Evolutionary conservation across 2,329 filamentous ascomycete genomes (phyloP), one percentile per base, ranked within the genome.

Genomic region (Zymoseptoria pseudotritici): DNA sequence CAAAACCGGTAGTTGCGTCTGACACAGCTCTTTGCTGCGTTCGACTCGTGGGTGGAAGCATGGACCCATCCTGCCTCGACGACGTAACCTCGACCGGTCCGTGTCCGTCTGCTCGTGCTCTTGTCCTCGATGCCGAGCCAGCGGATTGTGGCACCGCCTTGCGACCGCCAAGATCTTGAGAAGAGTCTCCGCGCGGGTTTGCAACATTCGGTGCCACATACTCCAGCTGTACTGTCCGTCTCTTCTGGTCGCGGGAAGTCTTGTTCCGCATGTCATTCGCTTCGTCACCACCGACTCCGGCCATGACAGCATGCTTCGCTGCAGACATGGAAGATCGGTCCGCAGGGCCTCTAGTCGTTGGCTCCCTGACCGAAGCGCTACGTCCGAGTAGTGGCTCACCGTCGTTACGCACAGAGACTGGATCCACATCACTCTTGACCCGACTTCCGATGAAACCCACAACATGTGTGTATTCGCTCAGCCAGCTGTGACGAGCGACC

Each of bases 391-490:
- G 75, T 0, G 86, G 83, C 1, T 79, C 77, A 17, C 13, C 13
- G 61, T 93, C 83, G 31, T 62, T 58, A n/a, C 68, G 68, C 57
- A 67, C 64, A 26, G 46, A 21, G 66, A 91, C 86, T 67, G 95
- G 92, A 68, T 97, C 92, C 55, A 84, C 86, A 10, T 90, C 86
- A 56, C 89, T 90, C 8, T 93, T 97, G 4, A 91, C 96, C 71
- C 88, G 93, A 76, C 94, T 97, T 21, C 94, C 97, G 71, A 99
- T 97, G 73, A 97, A 92, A 70, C 92, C 90, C 54, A 99, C 93
- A 54, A 97, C 88, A 72, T 96, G 90, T n/a, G 92, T 89, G 72
- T 94, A 99, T 72, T 97, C 94, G 77, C 89, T 96, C 66, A 99
- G 78, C 94, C 94, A 99, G 77, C 94, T 99, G 76, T 99, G 94